Base-by-base conservation (phyloP, 805 yeast species). In the Wickerhamiella slavikovae region DNA sequence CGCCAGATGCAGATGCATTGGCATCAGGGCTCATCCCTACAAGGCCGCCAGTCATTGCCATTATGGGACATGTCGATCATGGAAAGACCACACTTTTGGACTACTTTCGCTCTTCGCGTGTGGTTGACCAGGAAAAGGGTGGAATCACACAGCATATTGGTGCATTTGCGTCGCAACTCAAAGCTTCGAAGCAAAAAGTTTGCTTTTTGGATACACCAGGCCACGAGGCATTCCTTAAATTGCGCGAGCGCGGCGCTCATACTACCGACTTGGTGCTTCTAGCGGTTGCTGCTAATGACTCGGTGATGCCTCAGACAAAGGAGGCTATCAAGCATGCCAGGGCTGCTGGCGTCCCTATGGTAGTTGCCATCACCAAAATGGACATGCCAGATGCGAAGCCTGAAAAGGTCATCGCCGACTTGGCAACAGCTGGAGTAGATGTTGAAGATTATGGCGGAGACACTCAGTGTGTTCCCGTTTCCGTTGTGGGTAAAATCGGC, bases 41-140 rank as follows among this genome's bases (percentile, higher is more conserved):
- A 5, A 58, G 96, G 38, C 82, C 98, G 0, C 98, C 98, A 0
- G 74, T 89, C 15, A 95, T 89, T 4, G 83, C 98, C 0, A 78
- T 89, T 30, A 89, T 89, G 96, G 98, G 98, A 2, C 98, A 89
- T 50, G 98, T 89, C 18, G 98, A 89, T 51, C 98, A 89, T 47
- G 98, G 98, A 2, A 89, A 89, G 49, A 89, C 98, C 2, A 85
- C 98, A 0, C 72, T 89, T 35, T 61, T 89, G 32, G 98, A 89
- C 49, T 68, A 70, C 44, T 56, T 89, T 42, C 62, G 96, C 26
- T 80, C 78, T 39, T 75, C 93, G 0, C 68, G 83, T 0, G 68
- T 89, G 5, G 96, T 74, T 0, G 67, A 68, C 18, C 65, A 71
- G 24, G 98, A 89, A 48, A 77, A 71, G 49, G 98, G 98, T 31